A percentile compares a stretch with the other conserved stretches of the same genome.
These are phyloP conservation scores for Floccularia luteovirens DNA, from an alignment of 768 basidiomycete genomes.

Conservation along the genomic window DNA sequence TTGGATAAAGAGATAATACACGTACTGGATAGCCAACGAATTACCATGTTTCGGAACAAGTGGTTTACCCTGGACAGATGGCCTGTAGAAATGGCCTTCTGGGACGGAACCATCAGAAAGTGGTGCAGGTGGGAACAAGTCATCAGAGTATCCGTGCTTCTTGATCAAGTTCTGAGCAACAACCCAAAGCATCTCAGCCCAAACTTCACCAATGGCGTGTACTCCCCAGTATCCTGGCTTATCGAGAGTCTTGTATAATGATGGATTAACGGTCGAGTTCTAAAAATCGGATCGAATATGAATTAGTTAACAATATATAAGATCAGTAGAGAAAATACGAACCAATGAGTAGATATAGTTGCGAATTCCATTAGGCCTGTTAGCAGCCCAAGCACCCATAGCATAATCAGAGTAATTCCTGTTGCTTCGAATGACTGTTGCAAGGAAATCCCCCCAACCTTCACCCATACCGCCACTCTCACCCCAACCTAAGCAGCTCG, in stretches of 20 bases:
- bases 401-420: constrained; percentile 68
- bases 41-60: constrained; percentile 90
- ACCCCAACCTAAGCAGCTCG: constrained; percentile 92
- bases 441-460: constrained; percentile 93
- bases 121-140: constrained; percentile 76
- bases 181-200: constrained; percentile 89
- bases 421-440: constrained; percentile 79
- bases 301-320: not conserved
- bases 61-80: constrained; percentile 39
- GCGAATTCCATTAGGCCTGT: constrained; percentile 67
- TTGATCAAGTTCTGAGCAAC: constrained; percentile 65
- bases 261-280: constrained; percentile 74
- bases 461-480: constrained; percentile 98
- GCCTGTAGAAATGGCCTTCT: constrained; percentile 68
- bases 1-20: too few relatives aligned
- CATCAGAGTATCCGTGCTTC: constrained; percentile 75
- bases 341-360: constrained; percentile 82
- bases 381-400: constrained; percentile 97
- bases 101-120: constrained; percentile 57
- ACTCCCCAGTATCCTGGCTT: constrained; percentile 93
- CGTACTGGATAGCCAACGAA: constrained; percentile 66
- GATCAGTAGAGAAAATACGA: constrained; percentile 9
- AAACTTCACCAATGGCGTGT: constrained; percentile 89
- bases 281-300: constrained; percentile 9
- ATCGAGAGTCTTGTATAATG: constrained; percentile 91